Conservation (phyloP, 345 rosid genomes). For the Citrus reticulata region DNA sequence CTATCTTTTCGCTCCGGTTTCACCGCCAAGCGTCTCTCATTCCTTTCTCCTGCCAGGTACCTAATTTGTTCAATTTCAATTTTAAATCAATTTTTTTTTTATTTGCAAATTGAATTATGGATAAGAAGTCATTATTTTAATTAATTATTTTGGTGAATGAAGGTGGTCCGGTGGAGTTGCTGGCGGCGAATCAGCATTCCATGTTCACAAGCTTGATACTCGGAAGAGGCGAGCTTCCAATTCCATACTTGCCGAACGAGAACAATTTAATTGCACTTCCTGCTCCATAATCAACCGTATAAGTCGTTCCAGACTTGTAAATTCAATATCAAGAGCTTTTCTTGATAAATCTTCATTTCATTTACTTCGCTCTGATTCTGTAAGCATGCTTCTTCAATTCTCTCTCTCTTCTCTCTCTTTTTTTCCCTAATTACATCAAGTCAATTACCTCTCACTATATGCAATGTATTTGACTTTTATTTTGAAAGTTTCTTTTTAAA, state of each 20-base stretch:
- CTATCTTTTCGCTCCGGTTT: neutral
- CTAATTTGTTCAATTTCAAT: neutral
- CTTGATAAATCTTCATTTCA: constrained; percentile 52
- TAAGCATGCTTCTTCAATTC: constrained; percentile 29
- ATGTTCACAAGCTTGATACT: constrained; percentile 30
- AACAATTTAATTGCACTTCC: constrained; percentile 33
- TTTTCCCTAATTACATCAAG: no score
- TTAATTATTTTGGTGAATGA: constrained; percentile 11
- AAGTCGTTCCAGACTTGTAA: constrained; percentile 27
- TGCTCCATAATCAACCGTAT: constrained; percentile 40
- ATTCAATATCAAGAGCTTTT: constrained; percentile 44
- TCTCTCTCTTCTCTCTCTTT: no score
- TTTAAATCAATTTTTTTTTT: neutral
- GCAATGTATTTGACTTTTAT: neutral
- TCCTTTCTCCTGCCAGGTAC: constrained; percentile 9
- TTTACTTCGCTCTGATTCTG: constrained; percentile 34
- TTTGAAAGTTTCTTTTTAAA: neutral
- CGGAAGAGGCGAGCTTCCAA: constrained; percentile 33
- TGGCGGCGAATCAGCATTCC: constrained; percentile 20
- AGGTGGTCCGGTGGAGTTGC: constrained; percentile 37
- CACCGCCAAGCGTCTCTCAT: constrained; percentile 6
- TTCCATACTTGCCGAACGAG: constrained; percentile 29
- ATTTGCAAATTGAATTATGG: neutral
- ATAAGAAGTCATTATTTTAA: neutral
- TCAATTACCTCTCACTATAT: no score